A percentile compares a stretch with the other conserved stretches of the same genome.
phyloP scores from a whole-genome alignment of 768 basidiomycete genomes.

The Sutorius australiensis region DNA sequence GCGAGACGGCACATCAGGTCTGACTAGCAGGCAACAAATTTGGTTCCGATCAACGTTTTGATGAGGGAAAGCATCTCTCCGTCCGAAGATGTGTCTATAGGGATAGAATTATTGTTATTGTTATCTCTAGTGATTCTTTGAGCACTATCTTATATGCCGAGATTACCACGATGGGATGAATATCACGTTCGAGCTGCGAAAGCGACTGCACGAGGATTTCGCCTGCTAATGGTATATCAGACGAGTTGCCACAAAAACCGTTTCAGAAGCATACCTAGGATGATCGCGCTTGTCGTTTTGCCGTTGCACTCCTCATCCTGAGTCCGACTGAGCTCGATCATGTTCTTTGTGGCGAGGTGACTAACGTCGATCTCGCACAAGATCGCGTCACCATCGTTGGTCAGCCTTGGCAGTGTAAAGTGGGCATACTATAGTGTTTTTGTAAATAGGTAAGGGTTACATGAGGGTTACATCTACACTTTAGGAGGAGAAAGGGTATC shows the following conservation, averaged over 20 bases:
- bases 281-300: slow-evolving; percentile 97
- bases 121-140: slow-evolving; percentile 84
- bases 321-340: slow-evolving; percentile 97
- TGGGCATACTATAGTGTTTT: too few species aligned
- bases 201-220: slow-evolving; percentile 96
- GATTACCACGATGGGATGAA: slow-evolving; percentile 99
- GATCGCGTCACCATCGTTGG: slow-evolving; percentile 99
- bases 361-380: slow-evolving; percentile 98
- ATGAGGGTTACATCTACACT: too few species aligned
- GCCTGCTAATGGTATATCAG: slow-evolving; percentile 53
- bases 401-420: slow-evolving; percentile 52
- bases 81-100: slow-evolving; percentile 84
- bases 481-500: too few species aligned
- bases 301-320: slow-evolving; percentile 99
- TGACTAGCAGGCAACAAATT: slow-evolving; percentile 94
- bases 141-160: slow-evolving; percentile 96
- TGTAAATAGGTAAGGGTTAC: too few species aligned
- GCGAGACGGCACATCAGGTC: slow-evolving; percentile 97
- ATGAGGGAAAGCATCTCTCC: slow-evolving; percentile 93
- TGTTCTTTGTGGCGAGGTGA: slow-evolving; percentile 98
- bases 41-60: slow-evolving; percentile 98
- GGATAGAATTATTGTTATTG: slow-evolving; percentile 83
- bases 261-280: slow-evolving; percentile 66
- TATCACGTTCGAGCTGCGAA: slow-evolving; percentile 90
- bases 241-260: not conserved